phyloP scores from a whole-genome alignment of 495 filamentous ascomycete genomes.

The Penicillium steckii region DNA sequence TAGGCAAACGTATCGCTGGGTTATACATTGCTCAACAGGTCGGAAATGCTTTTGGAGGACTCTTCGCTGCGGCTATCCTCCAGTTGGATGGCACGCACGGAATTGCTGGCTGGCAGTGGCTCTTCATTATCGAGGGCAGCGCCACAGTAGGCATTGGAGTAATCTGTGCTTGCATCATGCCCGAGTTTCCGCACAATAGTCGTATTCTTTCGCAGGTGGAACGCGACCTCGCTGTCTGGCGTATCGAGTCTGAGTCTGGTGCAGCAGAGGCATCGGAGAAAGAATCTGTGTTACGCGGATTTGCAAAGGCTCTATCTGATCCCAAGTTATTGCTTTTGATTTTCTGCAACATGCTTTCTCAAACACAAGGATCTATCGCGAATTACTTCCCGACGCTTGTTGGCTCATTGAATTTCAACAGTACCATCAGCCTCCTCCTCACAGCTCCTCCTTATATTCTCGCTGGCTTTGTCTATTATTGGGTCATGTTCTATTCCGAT shows the following conservation, averaged over 20 bases:
- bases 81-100: slow-evolving; percentile 41
- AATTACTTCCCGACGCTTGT: slow-evolving; percentile 86
- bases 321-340: slow-evolving; percentile 26
- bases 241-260: slow-evolving; percentile 29
- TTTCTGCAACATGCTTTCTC: slow-evolving; percentile 29
- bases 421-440: slow-evolving; percentile 48
- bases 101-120: slow-evolving; percentile 55
- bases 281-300: slow-evolving; percentile 17
- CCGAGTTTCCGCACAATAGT: slow-evolving; percentile 35
- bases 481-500: slow-evolving; percentile 27
- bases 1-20: slow-evolving; percentile 56
- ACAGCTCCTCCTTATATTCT: slow-evolving; percentile 28
- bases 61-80: slow-evolving; percentile 54
- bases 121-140: slow-evolving; percentile 43
- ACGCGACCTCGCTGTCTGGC: slow-evolving; percentile 29
- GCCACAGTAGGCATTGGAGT: slow-evolving; percentile 42
- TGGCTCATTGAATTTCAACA: slow-evolving; percentile 60
- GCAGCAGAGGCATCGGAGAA: slow-evolving; percentile 26
- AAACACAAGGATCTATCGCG: slow-evolving; percentile 26
- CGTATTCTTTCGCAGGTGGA: slow-evolving; percentile 21
- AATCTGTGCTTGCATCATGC: slow-evolving; percentile 39
- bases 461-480: slow-evolving; percentile 24
- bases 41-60: slow-evolving; percentile 56
- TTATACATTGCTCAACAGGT: slow-evolving; percentile 56
- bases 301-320: slow-evolving; percentile 22